A percentile compares a stretch with the other conserved stretches of the same genome.
Evolutionary conservation across 78 protist genomes (phyloP).

Genomic region (Anaeramoeba flamelloides): DNA sequence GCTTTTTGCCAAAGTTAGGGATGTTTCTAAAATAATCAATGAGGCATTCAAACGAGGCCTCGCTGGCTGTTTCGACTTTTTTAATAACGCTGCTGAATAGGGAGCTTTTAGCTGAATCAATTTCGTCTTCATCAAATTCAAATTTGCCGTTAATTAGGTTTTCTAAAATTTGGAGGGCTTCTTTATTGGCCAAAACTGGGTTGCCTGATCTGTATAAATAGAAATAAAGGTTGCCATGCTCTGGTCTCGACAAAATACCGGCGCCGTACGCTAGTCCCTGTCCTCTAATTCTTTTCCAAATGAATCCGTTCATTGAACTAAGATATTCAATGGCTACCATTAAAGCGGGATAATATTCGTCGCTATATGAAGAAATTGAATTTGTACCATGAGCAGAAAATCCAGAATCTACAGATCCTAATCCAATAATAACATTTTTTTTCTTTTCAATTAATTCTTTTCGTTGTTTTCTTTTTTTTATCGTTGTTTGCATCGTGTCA

Average conservation of each 20-base stretch:
- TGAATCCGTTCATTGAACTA: neutral
- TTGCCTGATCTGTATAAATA: neutral
- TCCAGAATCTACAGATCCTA: neutral
- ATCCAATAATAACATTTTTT: neutral
- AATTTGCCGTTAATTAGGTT: neutral
- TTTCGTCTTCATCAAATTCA: neutral
- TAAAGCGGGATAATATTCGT: neutral
- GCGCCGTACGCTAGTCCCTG: neutral
- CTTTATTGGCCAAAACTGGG: neutral
- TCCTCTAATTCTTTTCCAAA: neutral
- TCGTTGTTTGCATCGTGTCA: too few species aligned
- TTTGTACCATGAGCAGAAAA: neutral
- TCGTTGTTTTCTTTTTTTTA: too few species aligned
- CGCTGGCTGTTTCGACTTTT: neutral
- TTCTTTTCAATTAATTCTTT: neutral
- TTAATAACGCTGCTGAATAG: neutral
- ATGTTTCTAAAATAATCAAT: neutral
- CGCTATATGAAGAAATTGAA: neutral
- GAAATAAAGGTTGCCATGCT: neutral
- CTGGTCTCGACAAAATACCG: neutral
- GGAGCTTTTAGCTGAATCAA: neutral
- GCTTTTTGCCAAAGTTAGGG: neutral
- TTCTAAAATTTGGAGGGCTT: neutral
- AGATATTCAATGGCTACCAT: neutral
- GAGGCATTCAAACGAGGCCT: neutral